phyloP scores from a whole-genome alignment of 352 stramenopile species.

The Elongisporangium undulatum region DNA sequence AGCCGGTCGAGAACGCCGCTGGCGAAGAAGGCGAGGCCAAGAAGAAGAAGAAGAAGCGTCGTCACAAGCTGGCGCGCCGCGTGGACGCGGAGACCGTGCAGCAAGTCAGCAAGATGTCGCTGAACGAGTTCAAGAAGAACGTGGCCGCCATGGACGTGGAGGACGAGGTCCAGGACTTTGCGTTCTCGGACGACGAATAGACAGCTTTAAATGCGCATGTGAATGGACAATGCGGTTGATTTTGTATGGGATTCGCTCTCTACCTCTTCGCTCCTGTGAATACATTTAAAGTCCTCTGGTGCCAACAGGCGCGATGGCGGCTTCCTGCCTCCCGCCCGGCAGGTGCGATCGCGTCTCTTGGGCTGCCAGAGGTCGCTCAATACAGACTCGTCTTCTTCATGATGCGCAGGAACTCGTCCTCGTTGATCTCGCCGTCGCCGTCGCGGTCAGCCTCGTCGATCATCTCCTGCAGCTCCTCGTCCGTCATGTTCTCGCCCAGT shows the following conservation, averaged over 20 bases:
- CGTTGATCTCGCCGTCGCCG: constrained; percentile 95
- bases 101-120: constrained; percentile 79
- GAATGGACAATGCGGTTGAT: constrained; percentile 2
- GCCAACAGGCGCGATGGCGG: background rate
- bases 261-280: background rate
- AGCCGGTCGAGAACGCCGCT: constrained; percentile 15
- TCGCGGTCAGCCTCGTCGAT: constrained; percentile 96
- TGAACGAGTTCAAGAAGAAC: constrained; percentile 79
- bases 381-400: constrained; percentile 96
- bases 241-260: background rate
- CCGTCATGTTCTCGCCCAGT: constrained; percentile 96
- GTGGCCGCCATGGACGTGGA: constrained; percentile 64
- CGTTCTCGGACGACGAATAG: constrained; percentile 73
- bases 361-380: constrained; percentile 13
- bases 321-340: background rate
- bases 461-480: constrained; percentile 98
- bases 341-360: background rate
- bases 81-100: constrained; percentile 63
- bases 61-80: constrained; percentile 20
- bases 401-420: constrained; percentile 95
- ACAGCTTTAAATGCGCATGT: constrained; percentile 8
- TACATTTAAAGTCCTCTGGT: constrained; percentile 1
- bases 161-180: constrained; percentile 76
- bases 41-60: constrained; percentile 38
- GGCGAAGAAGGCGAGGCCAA: constrained; percentile 14